Evolutionary conservation across 2,329 filamentous ascomycete species (phyloP).

Genomic region (Tolypocladium pustulatum): DNA sequence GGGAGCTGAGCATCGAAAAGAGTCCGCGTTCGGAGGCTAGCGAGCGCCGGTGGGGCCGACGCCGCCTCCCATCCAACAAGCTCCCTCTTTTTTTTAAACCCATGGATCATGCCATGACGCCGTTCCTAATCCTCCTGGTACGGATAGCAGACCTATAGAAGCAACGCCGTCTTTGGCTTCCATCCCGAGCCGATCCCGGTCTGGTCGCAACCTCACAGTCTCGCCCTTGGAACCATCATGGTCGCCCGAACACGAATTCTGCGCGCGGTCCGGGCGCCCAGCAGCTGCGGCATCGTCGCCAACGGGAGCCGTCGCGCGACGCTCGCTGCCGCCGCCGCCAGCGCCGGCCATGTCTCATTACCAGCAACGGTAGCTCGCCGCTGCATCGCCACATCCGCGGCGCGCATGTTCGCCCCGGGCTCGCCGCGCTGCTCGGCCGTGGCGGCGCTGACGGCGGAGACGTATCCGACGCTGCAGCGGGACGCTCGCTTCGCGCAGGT

Average conservation of each 20-base stretch:
- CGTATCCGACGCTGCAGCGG: constrained; percentile 74
- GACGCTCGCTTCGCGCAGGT: constrained; percentile 66
- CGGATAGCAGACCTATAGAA: background rate
- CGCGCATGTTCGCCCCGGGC: constrained; percentile 15
- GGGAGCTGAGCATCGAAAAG: background rate
- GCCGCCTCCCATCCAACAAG: background rate
- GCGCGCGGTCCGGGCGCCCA: constrained; percentile 7
- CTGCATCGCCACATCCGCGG: constrained; percentile 19
- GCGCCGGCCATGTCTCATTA: background rate
- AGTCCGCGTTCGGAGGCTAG: background rate
- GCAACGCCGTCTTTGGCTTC: background rate
- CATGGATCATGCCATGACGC: background rate
- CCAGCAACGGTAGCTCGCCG: background rate
- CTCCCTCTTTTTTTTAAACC: background rate
- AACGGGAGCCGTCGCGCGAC: constrained; percentile 1
- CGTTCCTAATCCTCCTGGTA: background rate
- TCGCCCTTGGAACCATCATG: constrained; percentile 5
- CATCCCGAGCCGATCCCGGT: background rate
- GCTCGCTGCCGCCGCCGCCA: background rate
- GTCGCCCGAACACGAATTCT: constrained; percentile 8
- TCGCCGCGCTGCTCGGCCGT: constrained; percentile 6
- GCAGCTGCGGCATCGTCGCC: background rate
- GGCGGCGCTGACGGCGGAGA: constrained; percentile 70
- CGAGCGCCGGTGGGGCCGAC: background rate
- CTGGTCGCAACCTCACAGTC: background rate